phyloP scores from a whole-genome alignment of 768 basidiomycete genomes.

The Hericium erinaceus region DNA sequence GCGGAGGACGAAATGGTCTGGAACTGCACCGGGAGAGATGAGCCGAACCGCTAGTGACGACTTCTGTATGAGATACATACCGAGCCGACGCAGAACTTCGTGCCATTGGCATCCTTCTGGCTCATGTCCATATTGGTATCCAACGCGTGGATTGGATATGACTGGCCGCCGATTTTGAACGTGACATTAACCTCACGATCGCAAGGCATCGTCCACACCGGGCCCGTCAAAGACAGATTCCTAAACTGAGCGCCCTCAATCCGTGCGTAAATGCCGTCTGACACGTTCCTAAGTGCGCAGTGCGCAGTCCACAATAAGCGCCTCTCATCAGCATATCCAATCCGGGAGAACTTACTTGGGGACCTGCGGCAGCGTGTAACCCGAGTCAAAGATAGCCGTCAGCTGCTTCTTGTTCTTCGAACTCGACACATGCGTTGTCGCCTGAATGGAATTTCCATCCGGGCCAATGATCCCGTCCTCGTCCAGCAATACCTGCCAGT shows the following conservation, averaged over 20 bases:
- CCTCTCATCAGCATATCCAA: slow-evolving; percentile 11
- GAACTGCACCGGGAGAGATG: slow-evolving; percentile 34
- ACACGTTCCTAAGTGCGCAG: slow-evolving; percentile 29
- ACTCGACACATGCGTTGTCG: slow-evolving; percentile 34
- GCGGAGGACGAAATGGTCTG: slow-evolving; percentile 47
- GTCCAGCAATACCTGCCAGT: slow-evolving; percentile 60
- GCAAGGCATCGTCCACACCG: slow-evolving; percentile 58
- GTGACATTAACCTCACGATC: slow-evolving; percentile 53
- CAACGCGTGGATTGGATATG: slow-evolving; percentile 57
- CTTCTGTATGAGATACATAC: slow-evolving; percentile 24
- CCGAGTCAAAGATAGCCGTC: slow-evolving; percentile 60
- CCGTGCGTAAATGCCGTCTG: slow-evolving; percentile 51
- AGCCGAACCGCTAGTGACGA: background rate
- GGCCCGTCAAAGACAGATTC: slow-evolving; percentile 30
- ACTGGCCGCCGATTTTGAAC: slow-evolving; percentile 47
- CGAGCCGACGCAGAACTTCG: slow-evolving; percentile 29
- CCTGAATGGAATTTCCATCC: slow-evolving; percentile 38
- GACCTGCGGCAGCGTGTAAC: slow-evolving; percentile 60
- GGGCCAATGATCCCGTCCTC: slow-evolving; percentile 53
- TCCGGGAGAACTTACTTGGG: slow-evolving; percentile 29
- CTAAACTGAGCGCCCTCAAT: slow-evolving; percentile 44
- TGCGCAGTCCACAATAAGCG: background rate
- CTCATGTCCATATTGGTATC: slow-evolving; percentile 35
- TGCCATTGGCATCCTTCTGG: slow-evolving; percentile 15
- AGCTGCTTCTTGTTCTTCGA: slow-evolving; percentile 36